phyloP scores from a whole-genome alignment of 2,329 filamentous ascomycete genomes.

The Beauveria varroae region DNA sequence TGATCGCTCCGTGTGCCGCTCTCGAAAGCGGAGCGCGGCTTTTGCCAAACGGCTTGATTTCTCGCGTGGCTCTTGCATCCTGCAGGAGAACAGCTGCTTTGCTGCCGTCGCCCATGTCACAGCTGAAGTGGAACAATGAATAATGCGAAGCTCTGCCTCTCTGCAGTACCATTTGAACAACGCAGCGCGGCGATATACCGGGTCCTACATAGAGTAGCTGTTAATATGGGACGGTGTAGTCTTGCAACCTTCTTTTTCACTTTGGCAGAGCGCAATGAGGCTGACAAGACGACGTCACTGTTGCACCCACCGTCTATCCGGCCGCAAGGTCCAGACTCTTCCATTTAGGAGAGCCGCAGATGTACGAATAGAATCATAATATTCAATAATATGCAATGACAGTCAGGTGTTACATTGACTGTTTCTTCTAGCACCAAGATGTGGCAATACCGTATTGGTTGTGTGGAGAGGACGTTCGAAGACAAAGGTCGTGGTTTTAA shows the following conservation, averaged over 20 bases:
- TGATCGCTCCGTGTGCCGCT: neutral
- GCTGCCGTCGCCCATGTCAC: neutral
- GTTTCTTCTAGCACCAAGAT: neutral
- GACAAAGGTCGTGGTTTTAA: neutral
- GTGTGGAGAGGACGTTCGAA: neutral
- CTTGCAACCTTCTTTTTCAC: too few species aligned
- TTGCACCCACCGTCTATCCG: neutral
- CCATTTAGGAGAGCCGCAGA: neutral
- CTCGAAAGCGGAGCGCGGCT: too few species aligned
- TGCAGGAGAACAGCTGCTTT: neutral
- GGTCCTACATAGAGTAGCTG: too few species aligned
- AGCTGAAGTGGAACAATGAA: neutral
- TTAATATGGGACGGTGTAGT: too few species aligned
- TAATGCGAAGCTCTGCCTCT: neutral
- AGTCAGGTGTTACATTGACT: neutral
- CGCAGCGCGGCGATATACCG: too few species aligned
- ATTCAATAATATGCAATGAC: neutral
- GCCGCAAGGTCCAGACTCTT: neutral
- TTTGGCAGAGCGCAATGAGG: too few species aligned
- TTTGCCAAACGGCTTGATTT: neutral
- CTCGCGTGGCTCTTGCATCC: neutral
- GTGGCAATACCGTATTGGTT: neutral
- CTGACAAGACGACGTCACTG: constrained; percentile 1
- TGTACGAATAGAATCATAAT: neutral
- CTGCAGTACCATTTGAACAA: too few species aligned